phyloP scores from a whole-genome alignment of 208 protist genomes.

The Strigomonas culicis region DNA sequence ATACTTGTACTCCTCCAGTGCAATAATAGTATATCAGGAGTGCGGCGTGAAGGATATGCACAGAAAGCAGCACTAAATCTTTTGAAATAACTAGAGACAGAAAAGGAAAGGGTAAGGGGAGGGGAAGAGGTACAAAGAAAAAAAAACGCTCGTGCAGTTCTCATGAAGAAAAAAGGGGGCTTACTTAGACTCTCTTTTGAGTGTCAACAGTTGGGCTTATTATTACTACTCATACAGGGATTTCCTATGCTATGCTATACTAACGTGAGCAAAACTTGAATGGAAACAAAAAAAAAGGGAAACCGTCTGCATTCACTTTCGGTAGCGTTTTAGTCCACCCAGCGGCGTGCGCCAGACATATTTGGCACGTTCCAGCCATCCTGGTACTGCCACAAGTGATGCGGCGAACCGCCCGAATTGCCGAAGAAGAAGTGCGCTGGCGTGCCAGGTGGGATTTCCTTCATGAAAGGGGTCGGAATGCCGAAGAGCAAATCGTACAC shows the following conservation, averaged over 20 bases:
- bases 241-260: not conserved
- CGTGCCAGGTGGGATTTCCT: constrained; percentile 71
- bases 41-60: not conserved
- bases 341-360: constrained; percentile 79
- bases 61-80: not conserved
- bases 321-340: constrained; percentile 38
- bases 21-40: no score
- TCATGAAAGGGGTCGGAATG: constrained; percentile 78
- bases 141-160: not conserved
- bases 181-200: no score
- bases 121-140: constrained; percentile 13
- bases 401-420: constrained; percentile 72
- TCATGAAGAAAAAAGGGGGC: not conserved
- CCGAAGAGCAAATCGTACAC: constrained; percentile 84
- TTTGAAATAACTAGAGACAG: not conserved
- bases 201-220: no score
- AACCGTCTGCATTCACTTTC: not conserved
- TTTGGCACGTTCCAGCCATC: constrained; percentile 90
- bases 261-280: not conserved
- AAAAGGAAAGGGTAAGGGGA: constrained; percentile 12
- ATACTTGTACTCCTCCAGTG: not conserved
- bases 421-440: constrained; percentile 87
- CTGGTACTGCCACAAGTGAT: constrained; percentile 88
- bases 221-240: not conserved
- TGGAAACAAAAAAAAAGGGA: not conserved